Percentiles rank a stretch among this genome's conserved stretches.
Evolutionary conservation across 768 basidiomycete species (phyloP).

Genomic region (Pleurotus salmoneostramineus): DNA sequence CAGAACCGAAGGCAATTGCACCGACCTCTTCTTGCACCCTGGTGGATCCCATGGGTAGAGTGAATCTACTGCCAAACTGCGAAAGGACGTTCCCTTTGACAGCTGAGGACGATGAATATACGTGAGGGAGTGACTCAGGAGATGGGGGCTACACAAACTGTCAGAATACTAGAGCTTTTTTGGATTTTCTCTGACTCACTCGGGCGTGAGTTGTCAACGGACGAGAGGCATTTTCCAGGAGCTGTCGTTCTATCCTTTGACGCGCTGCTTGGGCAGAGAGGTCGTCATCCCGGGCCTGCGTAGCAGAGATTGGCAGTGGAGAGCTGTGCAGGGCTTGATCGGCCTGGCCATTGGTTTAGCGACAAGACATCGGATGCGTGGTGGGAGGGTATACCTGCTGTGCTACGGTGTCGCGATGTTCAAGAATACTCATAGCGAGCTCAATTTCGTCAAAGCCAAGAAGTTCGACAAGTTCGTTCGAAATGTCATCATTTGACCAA

Average conservation of each 20-base stretch:
- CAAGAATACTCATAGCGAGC: slow-evolving; percentile 66
- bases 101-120: slow-evolving; percentile 71
- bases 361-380: not conserved
- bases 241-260: slow-evolving; percentile 55
- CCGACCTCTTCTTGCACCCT: slow-evolving; percentile 64
- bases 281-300: slow-evolving; percentile 9
- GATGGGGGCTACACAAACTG: slow-evolving; percentile 36
- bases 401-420: slow-evolving; percentile 44
- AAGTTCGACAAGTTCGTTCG: slow-evolving; percentile 72
- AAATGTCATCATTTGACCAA: slow-evolving; percentile 65
- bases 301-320: not conserved
- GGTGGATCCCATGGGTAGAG: slow-evolving; percentile 80
- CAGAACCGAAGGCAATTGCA: not conserved
- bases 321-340: not conserved
- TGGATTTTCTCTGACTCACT: slow-evolving; percentile 29
- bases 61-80: slow-evolving; percentile 70
- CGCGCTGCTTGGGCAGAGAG: slow-evolving; percentile 47
- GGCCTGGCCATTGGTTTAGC: no score
- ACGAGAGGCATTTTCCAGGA: slow-evolving; percentile 58
- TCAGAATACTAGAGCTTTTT: not conserved
- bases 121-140: slow-evolving; percentile 75
- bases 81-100: slow-evolving; percentile 64
- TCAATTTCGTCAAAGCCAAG: slow-evolving; percentile 86
- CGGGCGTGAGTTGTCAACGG: slow-evolving; percentile 58
- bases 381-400: slow-evolving; percentile 36